phyloP scores from a whole-genome alignment of 805 yeast species.

The Kazachstania viticola region DNA sequence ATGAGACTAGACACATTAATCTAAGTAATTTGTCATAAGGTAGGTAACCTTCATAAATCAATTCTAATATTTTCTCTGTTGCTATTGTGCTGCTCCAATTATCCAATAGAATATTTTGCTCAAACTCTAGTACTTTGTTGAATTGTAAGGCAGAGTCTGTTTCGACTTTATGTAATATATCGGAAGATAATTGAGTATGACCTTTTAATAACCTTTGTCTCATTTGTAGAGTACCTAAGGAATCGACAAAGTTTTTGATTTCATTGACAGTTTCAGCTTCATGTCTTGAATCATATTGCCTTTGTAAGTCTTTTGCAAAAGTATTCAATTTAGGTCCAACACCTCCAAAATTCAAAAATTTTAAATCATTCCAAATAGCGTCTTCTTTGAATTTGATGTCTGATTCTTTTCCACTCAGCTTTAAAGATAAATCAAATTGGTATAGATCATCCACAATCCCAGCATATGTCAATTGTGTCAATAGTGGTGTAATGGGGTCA shows the following conservation, averaged over 20 bases:
- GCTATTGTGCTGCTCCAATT: slow-evolving; percentile 32
- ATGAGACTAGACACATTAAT: slow-evolving; percentile 44
- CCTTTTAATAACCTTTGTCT: slow-evolving; percentile 57
- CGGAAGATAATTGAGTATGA: slow-evolving; percentile 68
- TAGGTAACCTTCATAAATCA: slow-evolving; percentile 36
- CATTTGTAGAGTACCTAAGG: slow-evolving; percentile 52
- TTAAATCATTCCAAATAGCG: slow-evolving; percentile 32
- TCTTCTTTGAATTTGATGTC: slow-evolving; percentile 14
- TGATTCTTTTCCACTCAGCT: slow-evolving; percentile 16
- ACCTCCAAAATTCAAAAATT: slow-evolving; percentile 63
- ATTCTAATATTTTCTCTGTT: slow-evolving; percentile 31
- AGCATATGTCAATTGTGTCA: slow-evolving; percentile 68
- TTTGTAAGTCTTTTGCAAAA: slow-evolving; percentile 60
- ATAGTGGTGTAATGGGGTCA: slow-evolving; percentile 60
- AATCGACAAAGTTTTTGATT: slow-evolving; percentile 61
- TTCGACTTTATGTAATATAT: slow-evolving; percentile 38
- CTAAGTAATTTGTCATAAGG: slow-evolving; percentile 36
- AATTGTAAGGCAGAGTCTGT: slow-evolving; percentile 21
- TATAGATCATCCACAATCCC: slow-evolving; percentile 73
- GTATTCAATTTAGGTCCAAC: slow-evolving; percentile 64
- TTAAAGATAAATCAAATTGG: slow-evolving; percentile 35
- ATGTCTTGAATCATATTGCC: slow-evolving; percentile 51
- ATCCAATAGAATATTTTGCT: slow-evolving; percentile 58
- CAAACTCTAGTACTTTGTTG: slow-evolving; percentile 43
- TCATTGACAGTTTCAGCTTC: slow-evolving; percentile 47